Base-by-base conservation (phyloP, 805 yeast genomes). In the Wickerhamomyces rabaulensis region DNA sequence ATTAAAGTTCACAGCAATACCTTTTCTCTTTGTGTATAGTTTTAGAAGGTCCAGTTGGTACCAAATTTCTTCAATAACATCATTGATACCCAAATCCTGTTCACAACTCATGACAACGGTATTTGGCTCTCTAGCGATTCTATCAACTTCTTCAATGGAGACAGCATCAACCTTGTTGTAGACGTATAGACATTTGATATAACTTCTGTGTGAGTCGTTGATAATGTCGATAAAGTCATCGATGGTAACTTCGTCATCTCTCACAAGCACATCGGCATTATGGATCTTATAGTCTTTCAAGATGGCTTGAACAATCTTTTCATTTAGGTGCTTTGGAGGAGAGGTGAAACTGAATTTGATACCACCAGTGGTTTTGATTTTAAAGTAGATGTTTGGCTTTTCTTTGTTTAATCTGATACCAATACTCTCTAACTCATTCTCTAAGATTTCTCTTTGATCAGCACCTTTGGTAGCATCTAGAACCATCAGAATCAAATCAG, bases 81-180 rank as follows among this genome's bases (percentile, higher is more conserved):
- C 97, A 10, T 84, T 81, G 12, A 92, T 71, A 1, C 98, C 97
- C 40, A 94, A 71, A 46, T 84, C 90, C 70, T 85, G 69, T 61
- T 87, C 95, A 65, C 97, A 95, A 22, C 96, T 87, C 80, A 91
- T 88, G 26, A 92, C 98, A 46, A 83, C 90, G 0, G 98, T 90
- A 65, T 92, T 82, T 39, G 97, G 97, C 59, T 83, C 87, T 54
- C 96, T 77, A 1, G 98, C 98, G 48, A 92, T 74, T 46, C 96
- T 71, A 65, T 94, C 97, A 43, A 89, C 88, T 63, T 92, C 99
- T 64, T 92, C 98, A 43, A 92, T 69, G 2, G 97, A 87, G 12
- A 92, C 97, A 0, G 97, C 92, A 64, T 92, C 99, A 41, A 92
- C 80, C 75, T 92, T 92, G 73, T 94, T 92, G 73, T 90, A 94